Base-by-base conservation (phyloP, 805 yeast species). In the Candida stauntonica region DNA sequence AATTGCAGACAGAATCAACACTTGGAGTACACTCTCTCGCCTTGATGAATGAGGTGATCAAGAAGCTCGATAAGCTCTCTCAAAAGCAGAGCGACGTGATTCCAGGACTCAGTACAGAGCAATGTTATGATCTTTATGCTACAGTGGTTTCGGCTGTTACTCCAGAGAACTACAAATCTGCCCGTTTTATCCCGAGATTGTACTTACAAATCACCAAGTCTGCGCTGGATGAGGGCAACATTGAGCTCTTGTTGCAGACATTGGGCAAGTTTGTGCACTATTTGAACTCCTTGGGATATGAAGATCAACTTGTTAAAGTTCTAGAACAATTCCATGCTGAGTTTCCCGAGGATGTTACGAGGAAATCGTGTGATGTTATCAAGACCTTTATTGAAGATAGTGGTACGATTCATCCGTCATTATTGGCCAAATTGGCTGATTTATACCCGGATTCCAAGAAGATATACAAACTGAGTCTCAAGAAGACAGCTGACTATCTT, bases 151-250 rank as follows among this genome's bases (percentile, higher is more conserved):
- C 26, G 3, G 15, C 33, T 14, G 31, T 49, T 19, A 34, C 45
- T 3, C 36, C 17, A 8, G 46, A 44, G 7, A 52, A 49, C 35
- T 52, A 44, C 36, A 33, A 42, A 18, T 36, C 51, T 15, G 57
- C 57, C 1, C 37, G 55, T 14, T 52, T 52, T 26, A 33, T 52
- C 5, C 57, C 57, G 3, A 21, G 54, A 4, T n/a, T 52, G 14
- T 52, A 51, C 35, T 37, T 52, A 1, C 47, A 47, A n/a, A 34
- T 51, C 28, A 23, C 50, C n/a, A 35, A 36, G 13, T 16, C 30
- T 7, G 43, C 41, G 1, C 26, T 34, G 12, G 24, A 14, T 0
- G 4, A 11, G 5, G 20, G 36, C 1, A 38, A 51, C 11, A 19
- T 29, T 5, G 19, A 35, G 20, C 13, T 41, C n/a, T 26, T 44